Evolutionary conservation across 305 asterid genomes (phyloP).

Genomic region (Ajuga reptans): DNA sequence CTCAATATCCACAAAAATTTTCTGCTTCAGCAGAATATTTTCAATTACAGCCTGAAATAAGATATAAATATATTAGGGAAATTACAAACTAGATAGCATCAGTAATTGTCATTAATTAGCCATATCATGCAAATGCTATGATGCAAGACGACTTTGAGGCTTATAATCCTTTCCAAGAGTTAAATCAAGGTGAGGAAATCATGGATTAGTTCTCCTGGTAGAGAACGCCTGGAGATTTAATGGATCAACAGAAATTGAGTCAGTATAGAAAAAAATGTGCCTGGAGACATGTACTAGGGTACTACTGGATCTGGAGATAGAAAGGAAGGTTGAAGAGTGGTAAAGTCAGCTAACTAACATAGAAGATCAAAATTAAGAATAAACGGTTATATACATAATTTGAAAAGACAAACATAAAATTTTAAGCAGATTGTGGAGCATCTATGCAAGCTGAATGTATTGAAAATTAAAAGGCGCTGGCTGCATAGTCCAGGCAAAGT

Average conservation of each 20-base stretch:
- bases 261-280: neutral
- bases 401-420: neutral
- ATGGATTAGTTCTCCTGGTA: neutral
- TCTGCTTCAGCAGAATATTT: conserved; percentile 69
- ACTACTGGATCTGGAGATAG: conserved; percentile 7
- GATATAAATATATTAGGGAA: conserved; percentile 24
- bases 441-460: neutral
- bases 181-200: neutral
- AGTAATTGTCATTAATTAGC: neutral
- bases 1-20: conserved; percentile 74
- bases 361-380: neutral
- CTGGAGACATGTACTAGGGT: neutral
- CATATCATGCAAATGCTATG: neutral
- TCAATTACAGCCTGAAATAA: conserved; percentile 88
- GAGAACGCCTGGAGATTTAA: neutral
- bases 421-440: neutral
- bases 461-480: neutral
- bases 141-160: conserved; percentile 15
- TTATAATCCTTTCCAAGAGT: neutral
- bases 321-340: neutral
- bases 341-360: neutral
- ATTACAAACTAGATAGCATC: conserved; percentile 9
- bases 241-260: neutral
- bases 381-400: neutral
- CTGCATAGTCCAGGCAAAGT: neutral